Evolutionary conservation across 768 basidiomycete species (phyloP).

Genomic region (Cystobasidium ongulense): DNA sequence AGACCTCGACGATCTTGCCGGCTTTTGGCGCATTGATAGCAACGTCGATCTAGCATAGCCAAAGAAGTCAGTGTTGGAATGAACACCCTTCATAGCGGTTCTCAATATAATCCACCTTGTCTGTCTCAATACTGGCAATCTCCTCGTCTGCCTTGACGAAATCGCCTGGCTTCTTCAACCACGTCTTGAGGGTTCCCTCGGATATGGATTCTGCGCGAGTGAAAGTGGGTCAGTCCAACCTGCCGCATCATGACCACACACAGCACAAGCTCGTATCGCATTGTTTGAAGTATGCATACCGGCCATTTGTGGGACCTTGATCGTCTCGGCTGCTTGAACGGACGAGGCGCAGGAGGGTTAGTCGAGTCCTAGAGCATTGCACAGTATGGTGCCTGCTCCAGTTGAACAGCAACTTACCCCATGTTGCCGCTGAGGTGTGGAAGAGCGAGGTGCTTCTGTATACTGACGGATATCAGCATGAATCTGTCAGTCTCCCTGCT

Average conservation of each 20-base stretch:
- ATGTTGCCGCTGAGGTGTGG: not conserved
- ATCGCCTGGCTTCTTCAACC: constrained; percentile 89
- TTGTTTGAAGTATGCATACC: constrained; percentile 25
- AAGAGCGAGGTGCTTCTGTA: not conserved
- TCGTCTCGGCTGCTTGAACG: constrained; percentile 52
- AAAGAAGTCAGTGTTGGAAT: not conserved
- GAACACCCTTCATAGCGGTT: not conserved
- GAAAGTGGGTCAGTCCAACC: not conserved
- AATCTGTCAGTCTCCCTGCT: not conserved
- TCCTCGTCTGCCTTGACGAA: constrained; percentile 85
- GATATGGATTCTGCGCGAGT: constrained; percentile 59
- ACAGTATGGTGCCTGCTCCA: not conserved
- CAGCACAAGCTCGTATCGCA: not conserved
- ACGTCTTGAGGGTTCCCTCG: constrained; percentile 90
- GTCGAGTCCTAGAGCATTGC: too few species aligned
- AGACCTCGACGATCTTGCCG: constrained; percentile 78
- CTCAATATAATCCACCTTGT: constrained; percentile 60
- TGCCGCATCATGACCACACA: not conserved
- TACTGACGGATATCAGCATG: not conserved
- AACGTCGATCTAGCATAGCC: constrained; percentile 70
- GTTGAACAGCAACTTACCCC: not conserved
- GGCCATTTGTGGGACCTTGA: constrained; percentile 94
- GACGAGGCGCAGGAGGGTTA: not conserved
- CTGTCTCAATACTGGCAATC: constrained; percentile 94
- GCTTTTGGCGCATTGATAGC: constrained; percentile 85